Conservation (phyloP, 331 rosid genomes). For the Quercus lobata region DNA sequence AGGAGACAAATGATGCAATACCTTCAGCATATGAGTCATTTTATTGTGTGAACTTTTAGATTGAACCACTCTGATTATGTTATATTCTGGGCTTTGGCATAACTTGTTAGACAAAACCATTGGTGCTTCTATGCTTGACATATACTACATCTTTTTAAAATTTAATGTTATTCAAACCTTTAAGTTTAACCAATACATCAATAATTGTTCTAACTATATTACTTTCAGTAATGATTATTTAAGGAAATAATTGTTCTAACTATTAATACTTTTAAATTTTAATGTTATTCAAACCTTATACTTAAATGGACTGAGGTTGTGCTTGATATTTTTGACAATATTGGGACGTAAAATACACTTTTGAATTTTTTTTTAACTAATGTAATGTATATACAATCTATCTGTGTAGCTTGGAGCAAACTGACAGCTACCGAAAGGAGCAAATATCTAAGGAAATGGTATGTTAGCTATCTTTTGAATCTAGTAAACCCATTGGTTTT, state of each 20-base stretch:
- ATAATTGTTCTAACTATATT: too few species aligned
- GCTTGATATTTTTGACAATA: constrained; percentile 2
- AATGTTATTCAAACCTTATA: too few species aligned
- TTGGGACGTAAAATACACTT: neutral
- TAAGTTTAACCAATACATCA: too few species aligned
- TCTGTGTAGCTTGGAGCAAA: constrained; percentile 86
- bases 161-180: too few species aligned
- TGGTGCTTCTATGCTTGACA: neutral
- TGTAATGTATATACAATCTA: constrained; percentile 10
- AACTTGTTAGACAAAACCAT: neutral
- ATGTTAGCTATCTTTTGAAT: constrained; percentile 22
- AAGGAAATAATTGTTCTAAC: too few species aligned
- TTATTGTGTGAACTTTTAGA: constrained; percentile 44
- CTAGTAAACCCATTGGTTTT: constrained; percentile 14
- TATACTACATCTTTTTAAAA: neutral
- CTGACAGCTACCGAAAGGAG: constrained; percentile 83
- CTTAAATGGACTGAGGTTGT: neutral
- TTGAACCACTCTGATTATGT: constrained; percentile 8
- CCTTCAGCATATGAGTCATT: constrained; percentile 75
- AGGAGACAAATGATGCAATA: constrained; percentile 89
- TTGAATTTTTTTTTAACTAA: neutral
- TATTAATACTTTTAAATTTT: too few species aligned
- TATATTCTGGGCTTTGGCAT: constrained; percentile 11
- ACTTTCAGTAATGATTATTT: too few species aligned
- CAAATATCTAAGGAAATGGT: constrained; percentile 82